Evolutionary conservation across 225 moss, liverwort and hornwort species (phyloP).

Genomic region (Rhytidiadelphus loreus): DNA sequence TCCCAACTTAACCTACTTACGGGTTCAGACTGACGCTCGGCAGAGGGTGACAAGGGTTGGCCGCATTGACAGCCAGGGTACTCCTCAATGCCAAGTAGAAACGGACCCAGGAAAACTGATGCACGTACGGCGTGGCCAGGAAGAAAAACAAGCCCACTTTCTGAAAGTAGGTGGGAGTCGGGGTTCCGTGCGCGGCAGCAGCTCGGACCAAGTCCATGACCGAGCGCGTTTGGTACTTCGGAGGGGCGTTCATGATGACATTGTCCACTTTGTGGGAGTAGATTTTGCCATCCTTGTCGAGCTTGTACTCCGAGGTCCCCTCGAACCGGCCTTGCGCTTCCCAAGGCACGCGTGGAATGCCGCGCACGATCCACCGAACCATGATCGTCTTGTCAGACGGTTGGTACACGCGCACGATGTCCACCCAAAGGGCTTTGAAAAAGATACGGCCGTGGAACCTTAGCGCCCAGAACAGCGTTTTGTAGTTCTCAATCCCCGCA

Average conservation of each 20-base stretch:
- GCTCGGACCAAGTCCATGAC: conserved; percentile 78
- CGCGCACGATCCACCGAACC: conserved; percentile 94
- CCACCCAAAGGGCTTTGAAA: conserved; percentile 88
- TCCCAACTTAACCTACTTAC: not conserved
- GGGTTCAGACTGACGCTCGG: conserved; percentile 53
- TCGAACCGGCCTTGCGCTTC: conserved; percentile 96
- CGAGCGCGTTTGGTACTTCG: conserved; percentile 53
- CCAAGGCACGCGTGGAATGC: conserved; percentile 94
- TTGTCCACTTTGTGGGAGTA: conserved; percentile 96
- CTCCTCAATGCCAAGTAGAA: conserved; percentile 89
- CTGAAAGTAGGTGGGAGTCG: conserved; percentile 82
- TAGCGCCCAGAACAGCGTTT: conserved; percentile 85
- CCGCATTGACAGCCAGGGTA: conserved; percentile 55
- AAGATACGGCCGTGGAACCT: conserved; percentile 93
- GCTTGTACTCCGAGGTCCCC: conserved; percentile 88
- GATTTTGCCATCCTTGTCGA: conserved; percentile 92
- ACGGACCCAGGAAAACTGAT: conserved; percentile 90
- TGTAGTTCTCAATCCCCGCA: conserved; percentile 77
- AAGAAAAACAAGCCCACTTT: conserved; percentile 22
- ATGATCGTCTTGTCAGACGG: conserved; percentile 89
- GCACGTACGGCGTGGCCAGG: conserved; percentile 36
- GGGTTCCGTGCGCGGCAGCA: conserved; percentile 64
- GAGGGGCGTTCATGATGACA: conserved; percentile 72
- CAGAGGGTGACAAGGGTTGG: conserved; percentile 19
- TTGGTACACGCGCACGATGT: conserved; percentile 89